Percentiles rank a stretch among this genome's conserved stretches.
Conservation (phyloP, 2,329 filamentous ascomycete genomes). For the Nectriaceae sp. region DNA sequence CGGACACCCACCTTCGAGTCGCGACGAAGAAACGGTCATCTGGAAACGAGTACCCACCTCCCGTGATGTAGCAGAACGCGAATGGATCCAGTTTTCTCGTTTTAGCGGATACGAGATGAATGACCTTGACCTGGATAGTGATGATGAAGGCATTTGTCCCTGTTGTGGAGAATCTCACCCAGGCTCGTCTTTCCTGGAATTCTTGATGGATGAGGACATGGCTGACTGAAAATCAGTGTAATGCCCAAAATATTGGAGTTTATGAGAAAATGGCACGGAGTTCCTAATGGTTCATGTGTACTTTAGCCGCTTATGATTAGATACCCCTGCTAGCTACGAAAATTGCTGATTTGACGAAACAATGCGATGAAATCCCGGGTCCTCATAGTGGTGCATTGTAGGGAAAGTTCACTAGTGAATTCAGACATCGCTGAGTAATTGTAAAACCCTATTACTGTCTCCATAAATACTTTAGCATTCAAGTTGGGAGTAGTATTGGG, state of each 20-base stretch:
- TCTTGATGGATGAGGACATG: conserved; percentile 30
- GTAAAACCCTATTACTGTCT: too few relatives aligned
- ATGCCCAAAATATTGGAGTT: conserved; percentile 13
- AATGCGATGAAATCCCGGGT: conserved; percentile 12
- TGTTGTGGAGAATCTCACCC: conserved; percentile 43
- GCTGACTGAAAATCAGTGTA: conserved; percentile 26
- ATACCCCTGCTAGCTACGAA: conserved; percentile 26
- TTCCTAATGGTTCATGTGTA: conserved; percentile 18
- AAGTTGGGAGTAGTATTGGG: too few relatives aligned
- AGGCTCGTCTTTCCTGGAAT: conserved; percentile 36
- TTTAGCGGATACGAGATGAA: conserved; percentile 40
- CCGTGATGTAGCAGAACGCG: conserved; percentile 42
- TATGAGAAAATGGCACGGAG: conserved; percentile 12
- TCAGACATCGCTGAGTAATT: too few relatives aligned
- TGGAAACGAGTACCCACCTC: conserved; percentile 52
- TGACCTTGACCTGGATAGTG: conserved; percentile 34
- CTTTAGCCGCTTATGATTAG: conserved; percentile 25
- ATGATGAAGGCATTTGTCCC: conserved; percentile 40
- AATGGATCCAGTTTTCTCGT: conserved; percentile 52
- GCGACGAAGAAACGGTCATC: conserved; percentile 46
- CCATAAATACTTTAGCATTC: too few relatives aligned
- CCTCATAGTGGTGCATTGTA: conserved; percentile 6
- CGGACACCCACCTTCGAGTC: conserved; percentile 44
- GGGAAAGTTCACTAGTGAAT: too few relatives aligned
- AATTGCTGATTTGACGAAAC: conserved; percentile 19